Evolutionary conservation across 2,329 filamentous ascomycete genomes (phyloP), one percentile per base, ranked within the genome.

Genomic region (Macroventuria anomochaeta): DNA sequence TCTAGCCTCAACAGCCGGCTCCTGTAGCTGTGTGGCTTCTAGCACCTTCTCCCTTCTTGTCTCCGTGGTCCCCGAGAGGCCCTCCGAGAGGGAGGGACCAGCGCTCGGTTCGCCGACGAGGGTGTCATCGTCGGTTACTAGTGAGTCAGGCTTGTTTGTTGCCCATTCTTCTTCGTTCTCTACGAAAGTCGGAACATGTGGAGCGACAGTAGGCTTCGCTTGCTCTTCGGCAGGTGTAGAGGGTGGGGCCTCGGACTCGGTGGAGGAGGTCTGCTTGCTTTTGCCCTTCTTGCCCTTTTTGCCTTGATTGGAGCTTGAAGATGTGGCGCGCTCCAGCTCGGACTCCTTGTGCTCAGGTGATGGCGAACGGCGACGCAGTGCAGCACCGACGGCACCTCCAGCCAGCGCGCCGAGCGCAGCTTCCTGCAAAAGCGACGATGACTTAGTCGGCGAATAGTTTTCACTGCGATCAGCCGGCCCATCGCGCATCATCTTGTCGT

Each of bases 141-240:
- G 32, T 1, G 68, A 68, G 28, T 64, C 67, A 1, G 61, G 50
- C 5, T 56, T 62, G 28, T 65, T 62, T 42, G 66, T 65, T 3
- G 40, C 54, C 70, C 70, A 73, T 3, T 69, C 66, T 10, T 69
- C 63, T 50, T 73, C 70, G 21, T 72, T 65, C 5, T 70, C 65
- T 11, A 67, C 55, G 29, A 71, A 72, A 1, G 62, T 67, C 0
- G 67, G 69, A 8, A 65, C 42, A 43, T 61, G 61, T 13, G 60
- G 60, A 12, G 62, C 57, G 0, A 53, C 49, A 21, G 56, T 49
- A 15, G 53, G 33, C 10, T 62, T 46, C 1, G 46, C 32, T 0
- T 34, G 18, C 11, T 60, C 46, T 43, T 62, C 43, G 2, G 34
- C n/a, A 3, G 51, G 42, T 7, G 38, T 33, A 15, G 53, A 38